Conservation (phyloP, 2,329 filamentous ascomycete genomes). For the Stagonosporopsis cucurbitacearum region DNA sequence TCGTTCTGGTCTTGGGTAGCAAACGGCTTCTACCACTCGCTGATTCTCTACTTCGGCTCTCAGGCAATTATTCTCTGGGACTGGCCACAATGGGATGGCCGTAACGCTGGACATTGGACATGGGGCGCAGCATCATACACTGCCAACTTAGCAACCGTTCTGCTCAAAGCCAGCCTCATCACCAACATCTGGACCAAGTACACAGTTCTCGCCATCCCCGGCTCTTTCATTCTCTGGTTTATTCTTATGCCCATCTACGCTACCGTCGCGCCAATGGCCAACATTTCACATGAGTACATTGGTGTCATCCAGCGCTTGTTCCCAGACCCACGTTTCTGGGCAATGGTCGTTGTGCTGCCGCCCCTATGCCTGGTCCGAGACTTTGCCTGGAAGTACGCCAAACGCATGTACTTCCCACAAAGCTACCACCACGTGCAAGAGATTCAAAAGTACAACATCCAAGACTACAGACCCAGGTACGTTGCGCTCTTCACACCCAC, state of each 20-base stretch:
- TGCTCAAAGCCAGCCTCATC: conserved; percentile 92
- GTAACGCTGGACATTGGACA: conserved; percentile 91
- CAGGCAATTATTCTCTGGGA: conserved; percentile 84
- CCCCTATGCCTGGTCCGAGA: conserved; percentile 84
- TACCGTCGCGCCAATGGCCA: conserved; percentile 80
- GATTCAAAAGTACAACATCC: conserved; percentile 99
- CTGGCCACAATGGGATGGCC: conserved; percentile 77
- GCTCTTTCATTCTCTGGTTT: conserved; percentile 90
- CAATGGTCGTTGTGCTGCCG: conserved; percentile 82
- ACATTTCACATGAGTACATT: conserved; percentile 82
- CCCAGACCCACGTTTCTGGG: conserved; percentile 84
- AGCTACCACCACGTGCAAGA: conserved; percentile 98
- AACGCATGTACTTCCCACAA: conserved; percentile 96
- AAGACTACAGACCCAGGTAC: conserved; percentile 94
- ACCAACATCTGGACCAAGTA: conserved; percentile 99
- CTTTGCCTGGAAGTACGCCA: conserved; percentile 95
- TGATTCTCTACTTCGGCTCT: conserved; percentile 87
- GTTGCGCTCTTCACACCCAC: conserved; percentile 38
- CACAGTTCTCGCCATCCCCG: conserved; percentile 92
- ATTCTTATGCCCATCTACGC: conserved; percentile 88
- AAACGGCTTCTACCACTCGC: conserved; percentile 94
- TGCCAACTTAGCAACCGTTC: conserved; percentile 87
- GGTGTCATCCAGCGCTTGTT: conserved; percentile 85
- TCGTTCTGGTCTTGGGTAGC: conserved; percentile 92
- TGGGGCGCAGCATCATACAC: conserved; percentile 97